Conservation (phyloP, 768 basidiomycete genomes). For the Symmetrospora coprosmae region DNA sequence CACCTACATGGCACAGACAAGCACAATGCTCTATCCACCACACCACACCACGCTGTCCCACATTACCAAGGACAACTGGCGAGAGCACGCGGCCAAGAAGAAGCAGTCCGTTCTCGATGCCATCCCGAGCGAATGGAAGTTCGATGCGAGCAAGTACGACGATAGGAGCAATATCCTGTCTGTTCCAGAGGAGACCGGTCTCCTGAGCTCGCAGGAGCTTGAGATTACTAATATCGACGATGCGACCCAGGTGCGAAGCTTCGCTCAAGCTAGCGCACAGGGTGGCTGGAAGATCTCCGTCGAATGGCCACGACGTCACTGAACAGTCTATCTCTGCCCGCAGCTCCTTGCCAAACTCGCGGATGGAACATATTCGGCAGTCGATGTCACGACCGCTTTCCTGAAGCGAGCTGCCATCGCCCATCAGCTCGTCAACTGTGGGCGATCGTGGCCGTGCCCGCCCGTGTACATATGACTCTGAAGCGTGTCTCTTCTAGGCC, state of each 20-base stretch:
- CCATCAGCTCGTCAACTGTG: constrained; percentile 53
- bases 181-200: constrained; percentile 39
- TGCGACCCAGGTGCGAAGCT: constrained; percentile 24
- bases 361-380: constrained; percentile 47
- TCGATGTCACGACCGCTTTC: constrained; percentile 58
- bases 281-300: no score
- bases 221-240: constrained; percentile 51
- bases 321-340: constrained; percentile 24
- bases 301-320: neutral
- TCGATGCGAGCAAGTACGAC: neutral
- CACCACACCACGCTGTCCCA: constrained; percentile 5
- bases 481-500: constrained; percentile 33
- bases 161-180: neutral
- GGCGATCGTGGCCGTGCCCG: no score
- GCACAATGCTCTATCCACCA: neutral
- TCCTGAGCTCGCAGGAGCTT: constrained; percentile 48
- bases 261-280: no score
- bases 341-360: constrained; percentile 47
- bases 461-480: neutral
- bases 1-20: neutral
- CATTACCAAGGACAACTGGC: constrained; percentile 25
- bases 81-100: constrained; percentile 17
- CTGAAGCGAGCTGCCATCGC: constrained; percentile 64
- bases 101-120: neutral
- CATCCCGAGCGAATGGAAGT: constrained; percentile 16